Evolutionary conservation across 257 asterid genomes (phyloP), one percentile per base, ranked within the genome.

Genomic region (Capsicum rhomboideum): DNA sequence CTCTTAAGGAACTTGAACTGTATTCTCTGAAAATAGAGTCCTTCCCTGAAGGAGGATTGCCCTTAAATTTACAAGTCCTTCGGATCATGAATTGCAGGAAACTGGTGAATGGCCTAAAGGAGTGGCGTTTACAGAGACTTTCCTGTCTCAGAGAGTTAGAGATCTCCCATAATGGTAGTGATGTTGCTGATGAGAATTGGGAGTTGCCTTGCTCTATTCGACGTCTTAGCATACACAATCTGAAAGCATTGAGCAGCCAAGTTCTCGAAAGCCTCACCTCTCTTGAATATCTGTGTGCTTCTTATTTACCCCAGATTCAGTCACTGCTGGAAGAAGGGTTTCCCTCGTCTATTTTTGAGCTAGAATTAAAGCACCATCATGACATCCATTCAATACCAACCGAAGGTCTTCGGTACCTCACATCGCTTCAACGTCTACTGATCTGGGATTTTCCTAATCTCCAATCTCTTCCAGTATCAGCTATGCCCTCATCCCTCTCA

Each of bases 141-240:
- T 26, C 52, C 21, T 21, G 6, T 72, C 82, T 55, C 28, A 5
- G 0, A 44, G 0, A 0, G 5, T 55, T 55, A 2, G 0, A 0
- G 0, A 31, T 28, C 11, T 1, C 0, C 14, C 20, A 23, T 14
- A 18, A 9, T 37, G 78, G 28, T 0, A 4, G 14, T 11, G 49
- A 11, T n/a, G n/a, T n/a, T n/a, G n/a, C n/a, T 1, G 49, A 4
- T 17, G 52, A 26, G 53, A 21, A 56, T 8, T 40, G 37, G 74
- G 16, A 14, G 46, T 46, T 72, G 40, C 77, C 75, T 56, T 83
- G 6, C 74, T 23, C 63, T 7, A 81, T 74, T 49, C 50, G 2
- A 16, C 0, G 0, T 2, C 61, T 84, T 8, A 0, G 0, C 0
- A 0, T 78, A 14, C 0, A 0, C 11, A 79, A 80, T 68, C 8